Conservation (phyloP, 495 filamentous ascomycete genomes). For the Clohesyomyces aquaticus region DNA sequence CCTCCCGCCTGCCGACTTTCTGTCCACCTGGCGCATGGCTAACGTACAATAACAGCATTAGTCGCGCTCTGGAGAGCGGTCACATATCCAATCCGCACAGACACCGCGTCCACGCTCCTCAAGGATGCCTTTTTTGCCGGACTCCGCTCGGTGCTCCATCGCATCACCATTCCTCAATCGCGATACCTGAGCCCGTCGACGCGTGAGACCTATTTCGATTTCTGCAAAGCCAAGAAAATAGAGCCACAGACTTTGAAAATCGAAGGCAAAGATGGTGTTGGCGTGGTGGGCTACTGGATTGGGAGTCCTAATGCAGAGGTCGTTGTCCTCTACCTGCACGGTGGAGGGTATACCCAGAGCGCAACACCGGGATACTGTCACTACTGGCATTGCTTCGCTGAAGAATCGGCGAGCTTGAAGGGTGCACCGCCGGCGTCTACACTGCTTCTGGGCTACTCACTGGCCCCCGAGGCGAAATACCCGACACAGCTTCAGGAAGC, state of each 20-base stretch:
- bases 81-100: constrained; percentile 14
- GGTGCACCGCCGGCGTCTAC: neutral
- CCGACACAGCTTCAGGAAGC: constrained; percentile 14
- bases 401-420: neutral
- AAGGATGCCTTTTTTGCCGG: constrained; percentile 24
- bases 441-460: constrained; percentile 10
- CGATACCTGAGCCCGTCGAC: constrained; percentile 10
- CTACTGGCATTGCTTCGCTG: constrained; percentile 4
- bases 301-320: constrained; percentile 9
- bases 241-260: neutral
- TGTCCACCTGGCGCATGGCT: neutral
- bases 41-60: constrained; percentile 2
- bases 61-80: constrained; percentile 9
- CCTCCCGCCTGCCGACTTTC: neutral
- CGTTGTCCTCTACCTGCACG: constrained; percentile 19
- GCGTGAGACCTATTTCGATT: constrained; percentile 1
- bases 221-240: constrained; percentile 9
- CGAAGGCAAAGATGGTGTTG: neutral
- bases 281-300: constrained; percentile 9
- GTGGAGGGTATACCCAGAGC: constrained; percentile 26
- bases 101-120: neutral
- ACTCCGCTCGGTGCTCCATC: constrained; percentile 8
- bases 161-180: constrained; percentile 21
- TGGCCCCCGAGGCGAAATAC: constrained; percentile 15
- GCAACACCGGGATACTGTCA: neutral